Evolutionary conservation across 1,284 basidiomycete species (phyloP), one percentile per base, ranked within the genome.

Genomic region (Tausonia pullulans): DNA sequence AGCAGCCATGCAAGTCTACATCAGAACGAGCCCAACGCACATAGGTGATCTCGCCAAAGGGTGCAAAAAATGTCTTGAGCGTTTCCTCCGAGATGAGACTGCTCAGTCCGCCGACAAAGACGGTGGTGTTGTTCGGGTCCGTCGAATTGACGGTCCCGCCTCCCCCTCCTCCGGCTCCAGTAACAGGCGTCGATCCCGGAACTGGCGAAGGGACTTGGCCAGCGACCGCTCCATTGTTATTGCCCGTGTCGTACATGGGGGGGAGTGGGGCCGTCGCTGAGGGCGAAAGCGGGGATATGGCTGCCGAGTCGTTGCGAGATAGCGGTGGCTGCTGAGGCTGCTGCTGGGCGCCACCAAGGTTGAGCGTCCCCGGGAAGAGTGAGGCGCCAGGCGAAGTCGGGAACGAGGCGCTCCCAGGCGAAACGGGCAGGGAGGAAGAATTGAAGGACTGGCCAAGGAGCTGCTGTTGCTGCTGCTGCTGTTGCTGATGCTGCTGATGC

Each of bases 21-120:
- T 51, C 60, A 63, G 48, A 67, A 61, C 62, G 45, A 61, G 52
- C 71, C 69, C 59, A 27, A 75, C 82, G 68, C 73, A 89, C 91
- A 73, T 94, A 94, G 71, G 92, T 89, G 65, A 94, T 93, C 68
- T 90, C 88, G 58, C 90, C 90, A 72, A 93, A 94, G 16, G 89
- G 89, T 40, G 83, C 82, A 74, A 94, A 94, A 76, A 93, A 91
- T 2, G 87, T 89, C 72, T 87, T 80, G 69, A 94, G 76, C 2
- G 89, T 91, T 60, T 92, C 90, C 74, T 93, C 90, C 44, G 86
- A 85, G 58, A 94, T 91, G 67, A 90, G 76, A 39, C 88, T 87
- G 6, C 87, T 88, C 62, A 94, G 73, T 0, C 90, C 91, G 48
- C 91, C 90, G 41, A 94, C 90, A 69, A 94, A 94, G 2, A 93